phyloP scores from a whole-genome alignment of 352 stramenopile genomes.

The Phytopythium mirpurense region DNA sequence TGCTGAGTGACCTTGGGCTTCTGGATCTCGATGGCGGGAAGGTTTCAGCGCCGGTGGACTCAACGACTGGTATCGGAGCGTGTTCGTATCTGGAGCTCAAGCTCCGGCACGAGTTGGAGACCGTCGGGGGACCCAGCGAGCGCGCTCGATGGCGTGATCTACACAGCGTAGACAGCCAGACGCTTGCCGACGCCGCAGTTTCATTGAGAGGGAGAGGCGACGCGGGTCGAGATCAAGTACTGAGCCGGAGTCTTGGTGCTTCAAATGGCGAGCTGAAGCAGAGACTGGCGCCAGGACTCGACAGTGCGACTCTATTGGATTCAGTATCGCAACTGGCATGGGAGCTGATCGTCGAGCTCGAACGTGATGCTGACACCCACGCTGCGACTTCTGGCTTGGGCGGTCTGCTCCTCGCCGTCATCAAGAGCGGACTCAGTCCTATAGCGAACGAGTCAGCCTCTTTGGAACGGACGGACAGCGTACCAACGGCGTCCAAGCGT shows the following conservation, averaged over 20 bases:
- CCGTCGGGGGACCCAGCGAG: constrained; percentile 31
- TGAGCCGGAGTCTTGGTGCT: not conserved
- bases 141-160: constrained; percentile 18
- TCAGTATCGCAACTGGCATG: constrained; percentile 52
- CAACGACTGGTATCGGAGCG: constrained; percentile 9
- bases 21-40: constrained; percentile 13
- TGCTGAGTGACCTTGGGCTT: constrained; percentile 18
- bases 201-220: not conserved
- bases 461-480: too few relatives aligned
- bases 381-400: constrained; percentile 26
- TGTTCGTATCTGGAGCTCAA: constrained; percentile 33
- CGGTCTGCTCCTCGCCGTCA: constrained; percentile 25
- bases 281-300: not conserved
- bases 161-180: constrained; percentile 16
- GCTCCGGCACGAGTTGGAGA: constrained; percentile 21
- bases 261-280: not conserved
- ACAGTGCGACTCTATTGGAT: constrained; percentile 15
- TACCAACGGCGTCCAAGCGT: not conserved
- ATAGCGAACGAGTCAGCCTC: constrained; percentile 6
- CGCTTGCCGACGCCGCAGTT: not conserved
- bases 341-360: constrained; percentile 48
- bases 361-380: constrained; percentile 4
- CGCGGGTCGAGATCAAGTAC: not conserved
- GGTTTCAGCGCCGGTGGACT: not conserved
- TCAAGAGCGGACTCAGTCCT: constrained; percentile 30